Evolutionary conservation across 2,329 filamentous ascomycete species (phyloP).

Genomic region (Dactylonectria estremocensis): DNA sequence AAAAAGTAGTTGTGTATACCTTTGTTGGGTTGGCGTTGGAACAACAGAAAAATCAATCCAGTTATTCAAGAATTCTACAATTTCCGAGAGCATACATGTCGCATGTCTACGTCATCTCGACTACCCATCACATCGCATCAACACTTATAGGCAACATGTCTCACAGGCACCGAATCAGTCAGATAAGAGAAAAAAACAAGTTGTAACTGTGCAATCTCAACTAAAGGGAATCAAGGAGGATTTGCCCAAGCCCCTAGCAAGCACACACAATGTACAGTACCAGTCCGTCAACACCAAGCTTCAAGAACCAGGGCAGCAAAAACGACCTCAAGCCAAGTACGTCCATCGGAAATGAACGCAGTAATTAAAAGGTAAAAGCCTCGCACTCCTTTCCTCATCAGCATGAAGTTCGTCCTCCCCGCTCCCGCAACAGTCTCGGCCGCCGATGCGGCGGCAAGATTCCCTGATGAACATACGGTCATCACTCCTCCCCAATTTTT

Average conservation of each 20-base stretch:
- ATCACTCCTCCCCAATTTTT: conserved; percentile 39
- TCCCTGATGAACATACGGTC: conserved; percentile 33
- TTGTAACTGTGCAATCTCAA: conserved; percentile 44
- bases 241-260: conserved; percentile 36
- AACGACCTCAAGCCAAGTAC: conserved; percentile 42
- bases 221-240: conserved; percentile 35
- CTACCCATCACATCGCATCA: neutral
- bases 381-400: conserved; percentile 22
- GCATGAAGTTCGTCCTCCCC: conserved; percentile 20
- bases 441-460: conserved; percentile 2
- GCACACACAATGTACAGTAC: conserved; percentile 46
- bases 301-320: conserved; percentile 42
- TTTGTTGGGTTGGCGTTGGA: conserved; percentile 45
- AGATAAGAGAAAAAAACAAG: conserved; percentile 31
- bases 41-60: conserved; percentile 37
- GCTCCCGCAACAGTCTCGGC: conserved; percentile 11
- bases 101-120: neutral
- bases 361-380: conserved; percentile 41
- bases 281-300: conserved; percentile 48
- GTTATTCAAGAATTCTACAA: conserved; percentile 1
- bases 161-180: neutral
- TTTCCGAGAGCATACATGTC: neutral
- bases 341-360: conserved; percentile 36
- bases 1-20: conserved; percentile 42
- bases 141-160: neutral